These are phyloP conservation scores for Collybia mongolica DNA, from an alignment of 768 basidiomycete species.

Conservation along the genomic window DNA sequence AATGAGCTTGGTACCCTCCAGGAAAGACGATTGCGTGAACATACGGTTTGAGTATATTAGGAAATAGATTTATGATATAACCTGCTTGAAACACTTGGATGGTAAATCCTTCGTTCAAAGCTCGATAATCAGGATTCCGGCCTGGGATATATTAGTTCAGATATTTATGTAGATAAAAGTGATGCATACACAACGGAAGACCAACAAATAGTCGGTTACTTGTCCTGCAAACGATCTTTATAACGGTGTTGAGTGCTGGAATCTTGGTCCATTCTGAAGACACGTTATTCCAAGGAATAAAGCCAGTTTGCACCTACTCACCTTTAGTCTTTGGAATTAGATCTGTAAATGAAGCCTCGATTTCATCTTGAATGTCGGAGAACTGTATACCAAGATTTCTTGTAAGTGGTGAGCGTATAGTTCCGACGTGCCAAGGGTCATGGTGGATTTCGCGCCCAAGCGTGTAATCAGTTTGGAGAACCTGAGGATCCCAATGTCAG, in stretches of 20 bases:
- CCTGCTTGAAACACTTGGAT: slow-evolving; percentile 27
- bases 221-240: slow-evolving; percentile 35
- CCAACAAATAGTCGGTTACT: slow-evolving; percentile 47
- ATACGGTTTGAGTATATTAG: slow-evolving; percentile 38
- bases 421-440: slow-evolving; percentile 28
- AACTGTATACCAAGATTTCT: slow-evolving; percentile 36
- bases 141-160: slow-evolving; percentile 18
- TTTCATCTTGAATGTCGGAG: slow-evolving; percentile 42
- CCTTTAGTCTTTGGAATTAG: slow-evolving; percentile 30
- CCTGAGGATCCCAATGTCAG: slow-evolving; percentile 26
- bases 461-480: slow-evolving; percentile 34
- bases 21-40: slow-evolving; percentile 15
- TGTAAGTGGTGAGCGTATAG: slow-evolving; percentile 31
- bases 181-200: slow-evolving; percentile 34
- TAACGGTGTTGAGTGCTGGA: slow-evolving; percentile 23
- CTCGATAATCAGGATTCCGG: slow-evolving; percentile 30
- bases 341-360: slow-evolving; percentile 37
- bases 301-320: slow-evolving; percentile 3
- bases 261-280: slow-evolving; percentile 34
- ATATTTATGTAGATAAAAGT: not conserved
- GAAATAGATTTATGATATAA: slow-evolving; percentile 30
- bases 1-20: slow-evolving; percentile 6
- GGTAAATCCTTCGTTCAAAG: slow-evolving; percentile 28
- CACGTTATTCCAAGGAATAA: not conserved
- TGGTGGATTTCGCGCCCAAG: slow-evolving; percentile 28